phyloP scores from a whole-genome alignment of 257 asterid genomes.

The Solanum habrochaites region DNA sequence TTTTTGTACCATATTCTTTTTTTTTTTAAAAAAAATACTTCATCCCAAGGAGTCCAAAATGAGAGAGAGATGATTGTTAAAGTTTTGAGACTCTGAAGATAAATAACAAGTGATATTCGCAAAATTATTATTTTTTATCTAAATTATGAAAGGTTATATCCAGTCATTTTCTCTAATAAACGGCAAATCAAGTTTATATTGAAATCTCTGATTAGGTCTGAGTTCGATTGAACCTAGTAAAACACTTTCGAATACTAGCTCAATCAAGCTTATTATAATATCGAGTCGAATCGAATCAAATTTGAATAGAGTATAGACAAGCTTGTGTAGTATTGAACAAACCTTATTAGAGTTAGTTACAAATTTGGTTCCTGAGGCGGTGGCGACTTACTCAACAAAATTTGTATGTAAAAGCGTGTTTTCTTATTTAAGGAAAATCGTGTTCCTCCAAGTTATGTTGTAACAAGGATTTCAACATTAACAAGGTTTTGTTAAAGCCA shows the following conservation, averaged over 20 bases:
- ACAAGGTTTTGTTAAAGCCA: too few species aligned
- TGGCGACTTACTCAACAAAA: too few species aligned
- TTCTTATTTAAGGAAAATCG: too few species aligned
- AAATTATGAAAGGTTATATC: not conserved
- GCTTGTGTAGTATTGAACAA: not conserved
- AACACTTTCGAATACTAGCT: not conserved
- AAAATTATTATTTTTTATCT: not conserved
- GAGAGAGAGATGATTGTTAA: not conserved
- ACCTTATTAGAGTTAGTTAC: not conserved
- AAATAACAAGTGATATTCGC: not conserved
- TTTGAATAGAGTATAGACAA: not conserved
- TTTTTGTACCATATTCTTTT: not conserved
- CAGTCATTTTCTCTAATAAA: not conserved
- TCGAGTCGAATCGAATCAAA: not conserved
- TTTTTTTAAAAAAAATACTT: not conserved
- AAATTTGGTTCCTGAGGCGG: too few species aligned
- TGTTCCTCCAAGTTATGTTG: too few species aligned
- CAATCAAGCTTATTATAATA: not conserved
- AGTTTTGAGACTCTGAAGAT: not conserved
- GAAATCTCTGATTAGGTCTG: not conserved
- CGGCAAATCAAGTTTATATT: not conserved
- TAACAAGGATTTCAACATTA: too few species aligned
- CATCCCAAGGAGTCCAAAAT: not conserved
- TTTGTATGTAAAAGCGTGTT: too few species aligned
- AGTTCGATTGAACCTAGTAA: not conserved